These are phyloP conservation scores for Acorus gramineus DNA, from an alignment of 106 monocot genomes.

Conservation along the genomic window DNA sequence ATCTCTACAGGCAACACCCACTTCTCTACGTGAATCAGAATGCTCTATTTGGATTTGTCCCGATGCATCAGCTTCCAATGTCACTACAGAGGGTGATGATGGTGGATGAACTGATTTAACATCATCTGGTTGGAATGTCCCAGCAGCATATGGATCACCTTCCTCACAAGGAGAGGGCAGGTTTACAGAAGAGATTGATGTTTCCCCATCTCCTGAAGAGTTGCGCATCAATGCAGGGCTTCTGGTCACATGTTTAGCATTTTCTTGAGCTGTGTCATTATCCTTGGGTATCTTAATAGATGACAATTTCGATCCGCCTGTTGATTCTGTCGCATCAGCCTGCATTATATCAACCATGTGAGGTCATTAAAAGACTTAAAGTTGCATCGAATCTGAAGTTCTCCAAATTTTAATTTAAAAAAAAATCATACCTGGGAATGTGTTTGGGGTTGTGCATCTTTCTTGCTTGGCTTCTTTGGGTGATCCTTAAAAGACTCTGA, in stretches of 20 bases:
- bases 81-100: conserved; percentile 9
- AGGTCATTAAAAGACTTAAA: not conserved
- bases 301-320: not conserved
- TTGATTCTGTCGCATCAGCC: conserved; percentile 12
- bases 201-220: conserved; percentile 2
- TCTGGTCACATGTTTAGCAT: conserved; percentile 2
- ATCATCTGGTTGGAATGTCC: conserved; percentile 5
- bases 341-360: conserved; percentile 10
- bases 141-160: conserved; percentile 4
- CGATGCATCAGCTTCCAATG: conserved; percentile 4
- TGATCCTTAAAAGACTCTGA: conserved; percentile 35
- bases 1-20: not conserved
- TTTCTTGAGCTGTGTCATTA: not conserved
- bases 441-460: conserved; percentile 26
- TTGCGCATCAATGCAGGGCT: not conserved
- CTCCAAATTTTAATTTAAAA: conserved; percentile 7
- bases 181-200: not conserved
- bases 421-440: conserved; percentile 26
- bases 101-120: conserved; percentile 3
- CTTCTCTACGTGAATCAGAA: not conserved
- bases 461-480: conserved; percentile 23
- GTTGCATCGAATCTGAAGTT: conserved; percentile 45
- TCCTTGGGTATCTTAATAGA: not conserved
- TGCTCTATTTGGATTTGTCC: not conserved
- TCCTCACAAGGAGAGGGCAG: conserved; percentile 5